Conservation (phyloP, 495 filamentous ascomycete genomes). For the Jackrogersella minutella region DNA sequence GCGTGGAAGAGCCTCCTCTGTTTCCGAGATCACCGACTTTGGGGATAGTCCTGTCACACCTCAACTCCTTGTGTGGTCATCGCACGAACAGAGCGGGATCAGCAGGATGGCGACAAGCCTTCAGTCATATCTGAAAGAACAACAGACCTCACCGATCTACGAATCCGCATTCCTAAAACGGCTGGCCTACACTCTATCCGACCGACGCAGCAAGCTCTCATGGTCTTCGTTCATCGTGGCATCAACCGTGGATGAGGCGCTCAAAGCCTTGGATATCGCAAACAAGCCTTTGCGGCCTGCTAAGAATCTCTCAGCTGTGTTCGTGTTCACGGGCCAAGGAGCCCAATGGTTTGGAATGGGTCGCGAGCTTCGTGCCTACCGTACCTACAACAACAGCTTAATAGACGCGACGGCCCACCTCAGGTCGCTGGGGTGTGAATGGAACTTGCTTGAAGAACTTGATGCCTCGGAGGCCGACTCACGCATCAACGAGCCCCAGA, state of each 20-base stretch:
- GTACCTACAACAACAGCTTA: slow-evolving; percentile 37
- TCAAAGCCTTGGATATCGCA: slow-evolving; percentile 11
- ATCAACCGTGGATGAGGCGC: slow-evolving; percentile 21
- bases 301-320: slow-evolving; percentile 26
- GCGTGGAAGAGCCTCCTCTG: slow-evolving; percentile 27
- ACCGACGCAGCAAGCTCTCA: slow-evolving; percentile 49
- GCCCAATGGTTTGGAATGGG: slow-evolving; percentile 61
- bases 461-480: slow-evolving; percentile 29
- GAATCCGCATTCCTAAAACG: slow-evolving; percentile 28
- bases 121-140: slow-evolving; percentile 32
- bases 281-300: slow-evolving; percentile 36
- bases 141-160: slow-evolving; percentile 14
- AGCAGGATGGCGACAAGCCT: slow-evolving; percentile 30
- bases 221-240: slow-evolving; percentile 52
- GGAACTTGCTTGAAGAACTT: slow-evolving; percentile 41
- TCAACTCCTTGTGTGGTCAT: slow-evolving; percentile 41
- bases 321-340: slow-evolving; percentile 48
- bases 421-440: slow-evolving; percentile 35
- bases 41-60: slow-evolving; percentile 27
- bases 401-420: slow-evolving; percentile 38
- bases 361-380: slow-evolving; percentile 48
- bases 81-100: slow-evolving; percentile 44
- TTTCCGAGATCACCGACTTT: slow-evolving; percentile 34
- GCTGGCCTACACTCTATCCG: slow-evolving; percentile 51
- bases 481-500: slow-evolving; percentile 40